Conservation (phyloP, 1,284 basidiomycete species). For the Fistulinella staudtii region DNA sequence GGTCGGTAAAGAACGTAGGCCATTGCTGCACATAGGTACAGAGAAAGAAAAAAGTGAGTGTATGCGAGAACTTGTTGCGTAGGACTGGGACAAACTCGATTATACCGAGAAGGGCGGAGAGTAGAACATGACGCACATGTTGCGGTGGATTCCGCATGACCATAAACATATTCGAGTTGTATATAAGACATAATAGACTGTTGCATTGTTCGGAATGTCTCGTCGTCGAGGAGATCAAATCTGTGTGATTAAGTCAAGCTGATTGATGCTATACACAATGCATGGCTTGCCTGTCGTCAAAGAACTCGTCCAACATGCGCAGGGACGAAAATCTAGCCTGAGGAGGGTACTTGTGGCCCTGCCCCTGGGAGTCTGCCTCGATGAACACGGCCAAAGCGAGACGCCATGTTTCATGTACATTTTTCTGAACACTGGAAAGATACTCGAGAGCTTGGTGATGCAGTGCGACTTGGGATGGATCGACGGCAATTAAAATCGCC, state of each 20-base stretch:
- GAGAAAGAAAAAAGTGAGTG: constrained; percentile 92
- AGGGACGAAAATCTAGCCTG: constrained; percentile 84
- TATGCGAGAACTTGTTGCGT: constrained; percentile 97
- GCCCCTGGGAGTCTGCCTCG: constrained; percentile 53
- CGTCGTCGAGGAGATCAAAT: constrained; percentile 65
- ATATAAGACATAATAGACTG: constrained; percentile 72
- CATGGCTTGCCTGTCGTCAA: constrained; percentile 72
- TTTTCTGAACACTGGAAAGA: constrained; percentile 73
- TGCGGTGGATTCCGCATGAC: constrained; percentile 69
- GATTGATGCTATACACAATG: not conserved
- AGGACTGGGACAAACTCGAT: constrained; percentile 50
- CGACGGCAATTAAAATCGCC: constrained; percentile 81
- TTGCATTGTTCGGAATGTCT: constrained; percentile 65
- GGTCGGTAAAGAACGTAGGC: constrained; percentile 76
- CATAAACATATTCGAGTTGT: constrained; percentile 74
- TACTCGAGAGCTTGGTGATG: constrained; percentile 82
- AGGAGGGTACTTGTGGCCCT: constrained; percentile 57
- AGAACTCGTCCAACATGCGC: constrained; percentile 80
- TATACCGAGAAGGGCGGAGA: constrained; percentile 1
- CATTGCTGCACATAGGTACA: constrained; percentile 83
- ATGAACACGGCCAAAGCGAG: constrained; percentile 73
- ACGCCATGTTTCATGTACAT: constrained; percentile 73
- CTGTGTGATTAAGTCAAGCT: constrained; percentile 37
- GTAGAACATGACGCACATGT: constrained; percentile 52
- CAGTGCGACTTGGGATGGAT: constrained; percentile 63